Conservation (phyloP, 352 stramenopile genomes). For the Pseudoperonospora humuli region DNA sequence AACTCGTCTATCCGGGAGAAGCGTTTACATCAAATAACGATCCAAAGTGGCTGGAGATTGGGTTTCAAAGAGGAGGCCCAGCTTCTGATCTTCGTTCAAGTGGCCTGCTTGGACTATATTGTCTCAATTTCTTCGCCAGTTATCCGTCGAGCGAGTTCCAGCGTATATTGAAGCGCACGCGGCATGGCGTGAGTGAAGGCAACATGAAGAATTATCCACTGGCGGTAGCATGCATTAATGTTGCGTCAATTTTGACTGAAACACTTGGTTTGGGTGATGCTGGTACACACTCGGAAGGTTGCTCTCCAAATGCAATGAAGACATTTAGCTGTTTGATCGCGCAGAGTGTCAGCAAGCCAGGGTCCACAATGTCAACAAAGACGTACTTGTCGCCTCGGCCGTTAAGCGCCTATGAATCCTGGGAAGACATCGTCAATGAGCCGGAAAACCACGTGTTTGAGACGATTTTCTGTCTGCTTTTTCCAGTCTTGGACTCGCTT, state of each 20-base stretch:
- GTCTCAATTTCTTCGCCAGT: slow-evolving; percentile 76
- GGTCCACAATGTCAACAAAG: slow-evolving; percentile 14
- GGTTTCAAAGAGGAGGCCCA: slow-evolving; percentile 74
- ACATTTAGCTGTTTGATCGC: slow-evolving; percentile 70
- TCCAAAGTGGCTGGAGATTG: slow-evolving; percentile 71
- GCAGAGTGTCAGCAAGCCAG: slow-evolving; percentile 27
- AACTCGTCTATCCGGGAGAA: slow-evolving; percentile 49
- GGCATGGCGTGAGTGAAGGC: slow-evolving; percentile 74
- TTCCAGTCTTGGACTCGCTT: slow-evolving; percentile 70
- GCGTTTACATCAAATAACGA: slow-evolving; percentile 67
- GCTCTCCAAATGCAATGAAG: slow-evolving; percentile 59
- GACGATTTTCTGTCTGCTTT: slow-evolving; percentile 77
- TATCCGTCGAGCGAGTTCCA: slow-evolving; percentile 55
- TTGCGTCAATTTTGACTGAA: slow-evolving; percentile 62
- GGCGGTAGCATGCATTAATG: slow-evolving; percentile 84
- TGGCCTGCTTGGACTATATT: slow-evolving; percentile 77
- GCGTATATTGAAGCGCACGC: slow-evolving; percentile 63
- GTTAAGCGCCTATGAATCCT: slow-evolving; percentile 44
- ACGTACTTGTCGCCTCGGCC: slow-evolving; percentile 26
- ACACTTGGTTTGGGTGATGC: slow-evolving; percentile 71
- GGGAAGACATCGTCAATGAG: slow-evolving; percentile 67
- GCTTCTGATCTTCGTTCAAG: slow-evolving; percentile 78
- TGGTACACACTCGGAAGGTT: slow-evolving; percentile 67
- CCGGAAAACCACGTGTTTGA: slow-evolving; percentile 80
- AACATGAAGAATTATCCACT: slow-evolving; percentile 87